Evolutionary conservation across 495 filamentous ascomycete species (phyloP).

Genomic region (Chaetomium cochliodes): DNA sequence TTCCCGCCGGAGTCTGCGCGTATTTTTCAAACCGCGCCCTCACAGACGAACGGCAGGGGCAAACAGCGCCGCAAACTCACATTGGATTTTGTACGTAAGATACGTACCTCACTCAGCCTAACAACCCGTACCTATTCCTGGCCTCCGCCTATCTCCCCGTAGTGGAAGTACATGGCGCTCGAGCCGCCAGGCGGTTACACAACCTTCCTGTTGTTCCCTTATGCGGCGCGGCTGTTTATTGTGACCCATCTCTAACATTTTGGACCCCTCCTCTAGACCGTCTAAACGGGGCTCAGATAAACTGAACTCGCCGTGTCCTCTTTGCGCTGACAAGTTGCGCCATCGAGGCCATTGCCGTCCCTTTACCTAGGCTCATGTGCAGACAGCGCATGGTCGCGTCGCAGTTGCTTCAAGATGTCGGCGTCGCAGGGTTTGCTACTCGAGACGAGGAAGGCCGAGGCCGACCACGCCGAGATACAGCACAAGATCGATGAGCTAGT

Average conservation of each 20-base stretch:
- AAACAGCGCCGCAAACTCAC: slow-evolving; percentile 9
- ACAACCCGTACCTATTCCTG: neutral
- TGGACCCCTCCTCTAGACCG: neutral
- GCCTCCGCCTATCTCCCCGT: neutral
- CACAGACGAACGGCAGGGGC: neutral
- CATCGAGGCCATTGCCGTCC: neutral
- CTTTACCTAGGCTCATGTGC: neutral
- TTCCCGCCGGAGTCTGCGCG: neutral
- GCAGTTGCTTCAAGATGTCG: slow-evolving; percentile 8
- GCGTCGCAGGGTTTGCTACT: slow-evolving; percentile 5
- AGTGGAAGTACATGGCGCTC: neutral
- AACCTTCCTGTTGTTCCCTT: neutral
- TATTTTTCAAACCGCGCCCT: neutral
- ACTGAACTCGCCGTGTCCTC: neutral
- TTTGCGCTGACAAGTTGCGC: neutral
- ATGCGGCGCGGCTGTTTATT: neutral
- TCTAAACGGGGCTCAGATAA: neutral
- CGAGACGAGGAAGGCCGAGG: slow-evolving; percentile 10
- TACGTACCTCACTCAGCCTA: neutral
- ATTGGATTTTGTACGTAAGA: slow-evolving; percentile 1
- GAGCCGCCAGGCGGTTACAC: neutral
- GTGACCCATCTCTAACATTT: neutral
- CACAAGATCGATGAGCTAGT: neutral
- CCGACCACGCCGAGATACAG: neutral
- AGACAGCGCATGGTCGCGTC: neutral